A percentile compares a stretch with the other conserved stretches of the same genome.
phyloP scores from a whole-genome alignment of 176 grass and related monocot species.

The Saccharum officinarum region DNA sequence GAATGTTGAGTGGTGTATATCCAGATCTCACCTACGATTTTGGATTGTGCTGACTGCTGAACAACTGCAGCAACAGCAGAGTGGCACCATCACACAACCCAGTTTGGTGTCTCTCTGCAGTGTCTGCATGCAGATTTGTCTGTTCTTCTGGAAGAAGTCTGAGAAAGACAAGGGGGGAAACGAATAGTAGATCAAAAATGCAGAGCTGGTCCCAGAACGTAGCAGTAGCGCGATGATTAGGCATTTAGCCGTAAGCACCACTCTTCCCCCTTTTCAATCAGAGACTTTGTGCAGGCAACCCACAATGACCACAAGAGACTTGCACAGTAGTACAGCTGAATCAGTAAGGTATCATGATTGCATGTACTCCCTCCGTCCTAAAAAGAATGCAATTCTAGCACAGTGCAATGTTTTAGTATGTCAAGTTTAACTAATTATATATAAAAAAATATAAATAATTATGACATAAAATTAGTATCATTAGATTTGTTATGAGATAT shows the following conservation, averaged over 20 bases:
- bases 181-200: neutral
- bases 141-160: neutral
- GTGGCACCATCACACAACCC: neutral
- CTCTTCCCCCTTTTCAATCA: conserved; percentile 2
- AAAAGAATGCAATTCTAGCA: too few relatives aligned
- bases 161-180: neutral
- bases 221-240: neutral
- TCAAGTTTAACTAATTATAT: too few relatives aligned
- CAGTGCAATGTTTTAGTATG: too few relatives aligned
- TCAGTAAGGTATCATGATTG: neutral
- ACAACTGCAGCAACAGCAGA: neutral
- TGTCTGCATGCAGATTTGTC: neutral
- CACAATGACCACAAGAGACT: neutral
- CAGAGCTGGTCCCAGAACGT: neutral
- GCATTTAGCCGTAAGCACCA: conserved; percentile 12
- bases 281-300: neutral
- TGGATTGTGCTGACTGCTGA: neutral
- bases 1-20: neutral
- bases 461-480: too few relatives aligned
- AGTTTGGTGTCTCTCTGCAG: neutral
- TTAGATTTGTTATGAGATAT: too few relatives aligned
- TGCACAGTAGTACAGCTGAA: neutral
- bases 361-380: too few relatives aligned
- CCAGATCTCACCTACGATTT: neutral
- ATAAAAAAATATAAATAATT: too few relatives aligned